Conservation (phyloP, 139 green algal genomes). For the Auxenochlorella protothecoides region DNA sequence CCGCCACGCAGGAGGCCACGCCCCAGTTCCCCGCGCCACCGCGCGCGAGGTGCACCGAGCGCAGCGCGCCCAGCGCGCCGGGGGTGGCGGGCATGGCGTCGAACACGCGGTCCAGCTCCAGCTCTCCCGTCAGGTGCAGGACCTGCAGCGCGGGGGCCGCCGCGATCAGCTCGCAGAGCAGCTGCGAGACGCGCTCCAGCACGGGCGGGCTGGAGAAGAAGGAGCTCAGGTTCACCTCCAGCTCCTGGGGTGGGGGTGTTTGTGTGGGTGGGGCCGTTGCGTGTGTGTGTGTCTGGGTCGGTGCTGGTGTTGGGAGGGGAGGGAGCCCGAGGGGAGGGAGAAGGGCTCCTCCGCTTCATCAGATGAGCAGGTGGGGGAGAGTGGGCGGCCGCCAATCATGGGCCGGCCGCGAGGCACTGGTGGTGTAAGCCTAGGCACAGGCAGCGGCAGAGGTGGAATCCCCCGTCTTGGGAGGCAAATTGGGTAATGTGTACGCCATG, state of each 20-base stretch:
- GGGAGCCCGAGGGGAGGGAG: neutral
- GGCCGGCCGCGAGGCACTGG: neutral
- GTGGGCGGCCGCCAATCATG: neutral
- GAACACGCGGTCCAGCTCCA: slow-evolving; percentile 2
- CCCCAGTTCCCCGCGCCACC: too few species aligned
- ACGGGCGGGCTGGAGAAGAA: neutral
- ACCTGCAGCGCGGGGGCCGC: neutral
- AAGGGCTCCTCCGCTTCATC: neutral
- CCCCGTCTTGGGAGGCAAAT: too few species aligned
- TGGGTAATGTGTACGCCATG: too few species aligned
- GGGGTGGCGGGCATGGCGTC: neutral
- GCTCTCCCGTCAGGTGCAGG: neutral
- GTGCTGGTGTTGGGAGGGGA: neutral
- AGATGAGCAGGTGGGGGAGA: neutral
- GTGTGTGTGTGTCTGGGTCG: too few species aligned
- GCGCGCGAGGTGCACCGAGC: neutral
- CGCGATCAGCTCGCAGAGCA: neutral
- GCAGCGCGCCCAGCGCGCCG: neutral
- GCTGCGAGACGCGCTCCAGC: neutral
- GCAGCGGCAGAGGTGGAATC: too few species aligned
- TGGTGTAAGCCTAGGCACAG: neutral
- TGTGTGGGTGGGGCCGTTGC: neutral
- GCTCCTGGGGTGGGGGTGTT: neutral
- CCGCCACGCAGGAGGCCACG: neutral
- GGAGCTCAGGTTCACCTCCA: neutral